Evolutionary conservation across 306 rosid species (phyloP), one percentile per base, ranked within the genome.

Genomic region (Argentina anserina): DNA sequence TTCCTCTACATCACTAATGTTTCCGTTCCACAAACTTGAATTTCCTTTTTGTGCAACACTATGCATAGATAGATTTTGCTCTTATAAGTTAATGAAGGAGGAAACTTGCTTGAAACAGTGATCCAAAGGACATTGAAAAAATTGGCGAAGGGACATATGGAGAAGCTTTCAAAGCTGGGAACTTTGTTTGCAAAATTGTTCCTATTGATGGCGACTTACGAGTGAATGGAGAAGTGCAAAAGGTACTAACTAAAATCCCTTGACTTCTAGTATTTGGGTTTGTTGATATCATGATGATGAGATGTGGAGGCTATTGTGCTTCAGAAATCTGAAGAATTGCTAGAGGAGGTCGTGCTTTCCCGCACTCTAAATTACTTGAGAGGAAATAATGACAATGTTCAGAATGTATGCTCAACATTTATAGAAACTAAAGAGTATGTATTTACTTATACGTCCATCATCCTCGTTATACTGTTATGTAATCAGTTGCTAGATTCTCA

Each of bases 101-200:
- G 34, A 12, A 26, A 11, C 49, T 81, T 75, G 78, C 50, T 71
- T 85, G 83, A 74, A 62, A 56, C 87, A 91, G 97, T 75, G 83
- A 79, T 36, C 83, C 83, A 14, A 81, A 86, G 75, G 82, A 77
- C 37, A 81, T 91, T 60, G 82, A 78, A 45, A 94, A 94, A 86
- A 43, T 90, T 72, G 99, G 99, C 13, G 99, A 94, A 83, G 99
- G 99, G 69, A 94, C 99, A 36, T 91, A 61, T 72, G 97, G 97
- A 75, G 97, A 94, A 82, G 99, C 97, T 79, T 91, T 94, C 75
- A 91, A 77, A 86, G 87, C 83, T 85, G 92, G 88, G 45, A 83
- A 81, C 52, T 81, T 79, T 47, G 99, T 94, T 58, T 89, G 96
- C 83, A 94, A 94, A 85, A 80, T 94, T 78, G 97, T 94, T 80